phyloP scores from a whole-genome alignment of 2,329 filamentous ascomycete genomes.

The Fusarium pseudonygamai region DNA sequence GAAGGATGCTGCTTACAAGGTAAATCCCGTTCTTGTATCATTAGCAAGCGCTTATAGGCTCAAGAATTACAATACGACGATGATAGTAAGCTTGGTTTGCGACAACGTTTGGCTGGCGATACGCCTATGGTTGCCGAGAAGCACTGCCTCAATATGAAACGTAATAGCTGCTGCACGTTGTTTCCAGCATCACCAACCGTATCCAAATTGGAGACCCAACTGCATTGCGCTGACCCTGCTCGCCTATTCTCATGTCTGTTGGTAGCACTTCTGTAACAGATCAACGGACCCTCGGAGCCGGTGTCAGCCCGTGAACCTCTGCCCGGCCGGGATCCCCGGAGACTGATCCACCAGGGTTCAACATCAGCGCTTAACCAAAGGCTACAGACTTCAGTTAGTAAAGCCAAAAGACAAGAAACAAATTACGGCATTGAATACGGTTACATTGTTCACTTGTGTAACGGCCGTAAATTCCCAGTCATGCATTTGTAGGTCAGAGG shows the following conservation, averaged over 20 bases:
- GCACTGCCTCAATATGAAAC: slow-evolving; percentile 13
- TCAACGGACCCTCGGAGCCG: slow-evolving; percentile 30
- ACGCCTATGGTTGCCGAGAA: not conserved
- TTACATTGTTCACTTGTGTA: not conserved
- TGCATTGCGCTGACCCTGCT: not conserved
- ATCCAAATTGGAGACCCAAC: not conserved
- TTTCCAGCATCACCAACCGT: not conserved
- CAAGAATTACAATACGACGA: not conserved
- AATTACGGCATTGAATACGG: not conserved
- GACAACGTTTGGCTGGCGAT: not conserved
- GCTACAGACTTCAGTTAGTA: not conserved
- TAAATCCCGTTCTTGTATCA: not conserved
- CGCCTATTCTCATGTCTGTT: not conserved
- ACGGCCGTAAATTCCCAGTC: not conserved
- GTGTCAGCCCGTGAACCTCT: slow-evolving; percentile 17
- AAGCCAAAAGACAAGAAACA: not conserved
- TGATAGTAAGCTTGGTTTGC: not conserved
- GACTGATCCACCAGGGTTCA: slow-evolving; percentile 11
- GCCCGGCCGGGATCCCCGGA: slow-evolving; percentile 23
- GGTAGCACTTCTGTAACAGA: not conserved
- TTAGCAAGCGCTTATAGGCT: not conserved
- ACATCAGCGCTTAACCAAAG: not conserved
- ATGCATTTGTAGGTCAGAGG: slow-evolving; percentile 11
- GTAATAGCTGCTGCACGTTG: not conserved
- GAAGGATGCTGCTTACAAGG: not conserved